Base-by-base conservation (phyloP, 495 filamentous ascomycete species). In the Hypoxylon trugodes region DNA sequence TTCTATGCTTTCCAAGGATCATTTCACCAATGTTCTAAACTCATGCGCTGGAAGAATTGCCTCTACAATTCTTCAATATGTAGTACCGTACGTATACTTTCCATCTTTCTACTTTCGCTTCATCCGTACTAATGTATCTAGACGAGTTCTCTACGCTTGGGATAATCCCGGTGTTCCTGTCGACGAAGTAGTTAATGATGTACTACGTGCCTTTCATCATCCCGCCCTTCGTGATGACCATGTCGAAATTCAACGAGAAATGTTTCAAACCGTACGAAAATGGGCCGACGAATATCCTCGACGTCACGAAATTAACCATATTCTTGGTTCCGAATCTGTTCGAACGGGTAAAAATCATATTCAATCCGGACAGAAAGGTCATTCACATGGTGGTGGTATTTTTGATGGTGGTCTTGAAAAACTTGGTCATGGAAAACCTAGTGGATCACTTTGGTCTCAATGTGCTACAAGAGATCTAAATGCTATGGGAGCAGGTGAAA, bases 21-120 rank as follows among this genome's bases (percentile, higher is more conserved):
- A 98, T 72, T 98, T 98, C 69, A 90, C 90, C 61, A 97, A 98
- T 75, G 80, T 93, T 25, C 81, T 98, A 24, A 98, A 98, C 76
- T 82, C 90, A 25, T 91, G 91, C 42, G 92, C 93, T 2, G 94
- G 94, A 9, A 83, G 89, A 16, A 85, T 97, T 16, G 93, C 93
- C 6, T 77, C 89, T 1, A 85, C 84, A 0, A 89, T 96, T 47
- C 75, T 98, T 4, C 82, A 90, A 80, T 98, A 94, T 69, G 85
- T 89, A 25, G 89, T 92, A 2, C 93, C 94, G 59, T 83, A 76
- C 62, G 80, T 70, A 41, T 7, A 50, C 26, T 32, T 10, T 33
- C 43, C 13, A n/a, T 4, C 28, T 12, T 13, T 41, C 16, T 12
- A n/a, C 35, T 19, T 21, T 22, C 10, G 5, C 13, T 12, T 1